These are phyloP conservation scores for Tilletia walkeri DNA, from an alignment of 1,284 basidiomycete species.

Conservation along the genomic window DNA sequence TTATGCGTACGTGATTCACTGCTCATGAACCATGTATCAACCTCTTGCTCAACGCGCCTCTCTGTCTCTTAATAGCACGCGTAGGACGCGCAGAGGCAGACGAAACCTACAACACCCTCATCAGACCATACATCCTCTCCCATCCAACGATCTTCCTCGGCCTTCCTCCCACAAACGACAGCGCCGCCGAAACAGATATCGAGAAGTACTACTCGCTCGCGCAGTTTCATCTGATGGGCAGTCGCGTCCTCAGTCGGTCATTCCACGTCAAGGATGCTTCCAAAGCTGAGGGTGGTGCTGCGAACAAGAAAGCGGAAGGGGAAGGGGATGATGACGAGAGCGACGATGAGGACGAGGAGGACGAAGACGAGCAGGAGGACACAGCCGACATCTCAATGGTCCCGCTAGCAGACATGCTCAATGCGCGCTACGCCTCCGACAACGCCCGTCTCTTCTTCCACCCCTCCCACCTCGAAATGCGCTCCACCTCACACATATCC, in stretches of 20 bases:
- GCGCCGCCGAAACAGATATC: constrained; percentile 51
- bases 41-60: neutral
- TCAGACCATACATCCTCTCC: constrained; percentile 56
- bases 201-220: constrained; percentile 68
- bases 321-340: constrained; percentile 47
- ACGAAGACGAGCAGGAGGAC: constrained; percentile 35
- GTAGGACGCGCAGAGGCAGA: constrained; percentile 83
- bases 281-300: constrained; percentile 20
- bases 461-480: constrained; percentile 71
- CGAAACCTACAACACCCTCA: constrained; percentile 63
- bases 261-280: constrained; percentile 66
- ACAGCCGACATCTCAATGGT: constrained; percentile 83
- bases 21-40: neutral
- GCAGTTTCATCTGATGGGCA: constrained; percentile 85
- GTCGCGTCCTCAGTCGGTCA: constrained; percentile 85
- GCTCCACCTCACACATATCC: constrained; percentile 72
- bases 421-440: constrained; percentile 49
- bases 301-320: constrained; percentile 11
- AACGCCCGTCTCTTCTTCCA: constrained; percentile 75
- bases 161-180: neutral
- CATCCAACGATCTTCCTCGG: constrained; percentile 40
- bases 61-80: constrained; percentile 64
- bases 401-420: constrained; percentile 85
- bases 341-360: constrained; percentile 38
- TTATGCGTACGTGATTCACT: constrained; percentile 68